These are phyloP conservation scores for Yamadazyma philogaea DNA, from an alignment of 805 yeast species.

Conservation along the genomic window DNA sequence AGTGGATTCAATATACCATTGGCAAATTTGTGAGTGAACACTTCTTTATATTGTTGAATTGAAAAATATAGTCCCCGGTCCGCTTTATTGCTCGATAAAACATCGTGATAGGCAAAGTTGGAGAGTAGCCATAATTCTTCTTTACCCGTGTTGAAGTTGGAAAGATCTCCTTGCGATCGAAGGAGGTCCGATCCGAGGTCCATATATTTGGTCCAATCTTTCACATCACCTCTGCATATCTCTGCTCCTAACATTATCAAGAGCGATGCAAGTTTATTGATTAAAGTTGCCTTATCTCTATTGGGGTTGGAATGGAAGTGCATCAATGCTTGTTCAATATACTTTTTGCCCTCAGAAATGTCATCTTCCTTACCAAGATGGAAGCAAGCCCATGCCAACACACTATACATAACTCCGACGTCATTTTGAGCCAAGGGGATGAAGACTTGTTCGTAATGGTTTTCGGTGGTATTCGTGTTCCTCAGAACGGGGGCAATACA, in stretches of 20 bases:
- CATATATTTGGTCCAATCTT: constrained; percentile 67
- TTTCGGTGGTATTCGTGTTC: constrained; percentile 42
- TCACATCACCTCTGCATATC: constrained; percentile 78
- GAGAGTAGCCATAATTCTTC: constrained; percentile 71
- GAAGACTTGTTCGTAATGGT: constrained; percentile 50
- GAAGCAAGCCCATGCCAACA: constrained; percentile 56
- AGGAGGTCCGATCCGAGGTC: constrained; percentile 65
- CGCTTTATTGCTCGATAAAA: constrained; percentile 58
- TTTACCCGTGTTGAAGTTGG: constrained; percentile 47
- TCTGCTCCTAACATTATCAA: constrained; percentile 75
- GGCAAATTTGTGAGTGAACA: constrained; percentile 39
- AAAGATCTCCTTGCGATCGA: constrained; percentile 59
- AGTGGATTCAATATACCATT: constrained; percentile 59
- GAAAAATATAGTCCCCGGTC: constrained; percentile 67
- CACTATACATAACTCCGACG: constrained; percentile 48
- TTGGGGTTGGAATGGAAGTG: constrained; percentile 24
- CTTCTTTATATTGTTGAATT: constrained; percentile 53
- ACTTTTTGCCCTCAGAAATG: constrained; percentile 48
- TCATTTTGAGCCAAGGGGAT: constrained; percentile 55
- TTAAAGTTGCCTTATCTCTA: constrained; percentile 30
- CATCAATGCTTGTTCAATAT: constrained; percentile 45
- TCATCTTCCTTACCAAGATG: constrained; percentile 40
- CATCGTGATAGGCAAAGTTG: constrained; percentile 79
- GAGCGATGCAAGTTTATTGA: constrained; percentile 58
- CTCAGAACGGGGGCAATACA: constrained; percentile 45